These are phyloP conservation scores for Hyaloraphidium curvatum DNA, from an alignment of 192 early-diverging fungal genomes.

Conservation along the genomic window DNA sequence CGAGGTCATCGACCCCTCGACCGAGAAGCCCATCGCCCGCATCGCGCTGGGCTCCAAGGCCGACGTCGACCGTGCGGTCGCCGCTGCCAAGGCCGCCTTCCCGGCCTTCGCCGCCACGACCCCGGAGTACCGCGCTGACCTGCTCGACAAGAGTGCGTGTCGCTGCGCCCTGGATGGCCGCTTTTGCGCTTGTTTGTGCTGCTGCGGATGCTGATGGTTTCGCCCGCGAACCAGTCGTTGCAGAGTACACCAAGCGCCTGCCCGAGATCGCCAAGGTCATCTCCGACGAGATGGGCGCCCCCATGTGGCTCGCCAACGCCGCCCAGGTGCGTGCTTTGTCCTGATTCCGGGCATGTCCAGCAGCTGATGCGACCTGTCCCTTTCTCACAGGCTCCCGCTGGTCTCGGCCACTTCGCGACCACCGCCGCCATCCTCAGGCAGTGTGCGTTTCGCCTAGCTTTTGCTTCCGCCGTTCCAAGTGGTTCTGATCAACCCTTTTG, in stretches of 20 bases:
- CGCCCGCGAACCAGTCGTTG: background rate
- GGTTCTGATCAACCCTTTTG: background rate
- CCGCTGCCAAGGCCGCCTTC: conserved; percentile 4
- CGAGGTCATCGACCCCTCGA: conserved; percentile 2
- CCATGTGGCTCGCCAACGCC: background rate
- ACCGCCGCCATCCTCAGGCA: background rate
- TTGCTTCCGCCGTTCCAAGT: background rate
- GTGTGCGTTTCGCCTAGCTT: background rate
- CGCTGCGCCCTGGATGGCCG: too few species aligned
- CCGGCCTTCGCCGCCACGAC: background rate
- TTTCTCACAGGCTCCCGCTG: conserved; percentile 1
- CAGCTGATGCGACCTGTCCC: too few species aligned
- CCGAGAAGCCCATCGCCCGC: background rate
- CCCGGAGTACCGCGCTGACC: background rate
- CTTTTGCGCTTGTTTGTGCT: too few species aligned
- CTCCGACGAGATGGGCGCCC: conserved; percentile 4
- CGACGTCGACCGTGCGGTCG: background rate
- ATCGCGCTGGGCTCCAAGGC: conserved; percentile 4
- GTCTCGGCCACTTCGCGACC: background rate
- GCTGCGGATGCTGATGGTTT: too few species aligned
- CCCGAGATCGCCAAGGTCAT: background rate
- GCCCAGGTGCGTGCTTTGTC: too few species aligned
- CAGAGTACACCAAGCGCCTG: background rate
- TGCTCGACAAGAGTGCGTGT: too few species aligned
- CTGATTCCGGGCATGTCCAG: too few species aligned